A percentile compares a stretch with the other conserved stretches of the same genome.
Evolutionary conservation across 345 rosid species (phyloP).

Genomic region (Linum trigynum): DNA sequence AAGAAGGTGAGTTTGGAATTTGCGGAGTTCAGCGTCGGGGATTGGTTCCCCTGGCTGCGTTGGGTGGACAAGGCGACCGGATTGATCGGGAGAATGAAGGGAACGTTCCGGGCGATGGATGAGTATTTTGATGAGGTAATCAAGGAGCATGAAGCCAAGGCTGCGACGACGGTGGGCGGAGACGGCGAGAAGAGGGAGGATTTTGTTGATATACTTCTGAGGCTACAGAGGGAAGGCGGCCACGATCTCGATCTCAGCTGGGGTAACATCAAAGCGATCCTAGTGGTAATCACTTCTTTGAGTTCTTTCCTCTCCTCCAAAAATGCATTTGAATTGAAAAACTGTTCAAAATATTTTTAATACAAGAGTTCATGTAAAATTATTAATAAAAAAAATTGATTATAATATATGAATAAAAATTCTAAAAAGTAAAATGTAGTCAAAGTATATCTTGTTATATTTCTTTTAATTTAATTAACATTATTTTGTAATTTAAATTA

Average conservation of each 20-base stretch:
- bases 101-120: neutral
- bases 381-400: no score
- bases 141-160: neutral
- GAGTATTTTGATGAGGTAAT: slow-evolving; percentile 1
- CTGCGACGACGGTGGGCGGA: no score
- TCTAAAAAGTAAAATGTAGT: no score
- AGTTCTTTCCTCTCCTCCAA: neutral
- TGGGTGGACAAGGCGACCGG: neutral
- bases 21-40: slow-evolving; percentile 34
- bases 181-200: neutral
- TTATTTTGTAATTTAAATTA: no score
- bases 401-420: no score
- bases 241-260: neutral
- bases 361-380: no score
- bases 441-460: no score
- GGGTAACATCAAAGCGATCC: neutral
- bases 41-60: slow-evolving; percentile 30
- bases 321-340: neutral
- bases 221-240: neutral
- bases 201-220: neutral
- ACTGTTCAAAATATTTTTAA: no score
- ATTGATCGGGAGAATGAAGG: neutral
- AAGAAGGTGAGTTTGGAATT: slow-evolving; percentile 20
- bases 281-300: neutral
- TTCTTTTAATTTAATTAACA: no score